phyloP scores from a whole-genome alignment of 192 early-diverging fungal species.

The Coemansia umbellata region DNA sequence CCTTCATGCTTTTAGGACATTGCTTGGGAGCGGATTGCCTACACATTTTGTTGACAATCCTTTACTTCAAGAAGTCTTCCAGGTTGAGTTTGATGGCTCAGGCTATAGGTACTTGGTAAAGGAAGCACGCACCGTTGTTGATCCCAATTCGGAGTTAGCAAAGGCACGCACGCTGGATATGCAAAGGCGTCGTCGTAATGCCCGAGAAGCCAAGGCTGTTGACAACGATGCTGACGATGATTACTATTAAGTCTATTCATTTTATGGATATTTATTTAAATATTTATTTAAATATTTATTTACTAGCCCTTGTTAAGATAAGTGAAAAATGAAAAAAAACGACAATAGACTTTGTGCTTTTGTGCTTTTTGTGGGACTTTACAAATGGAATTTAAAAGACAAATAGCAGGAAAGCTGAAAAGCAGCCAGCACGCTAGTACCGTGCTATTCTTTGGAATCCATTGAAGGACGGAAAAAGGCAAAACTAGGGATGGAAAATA shows the following conservation, averaged over 20 bases:
- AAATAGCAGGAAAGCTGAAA: too few relatives aligned
- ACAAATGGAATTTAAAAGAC: too few relatives aligned
- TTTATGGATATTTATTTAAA: not conserved
- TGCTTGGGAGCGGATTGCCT: slow-evolving; percentile 37
- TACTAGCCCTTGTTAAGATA: too few relatives aligned
- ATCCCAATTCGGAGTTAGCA: slow-evolving; percentile 28
- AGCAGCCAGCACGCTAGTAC: too few relatives aligned
- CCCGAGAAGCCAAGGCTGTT: not conserved
- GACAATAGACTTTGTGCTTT: not conserved
- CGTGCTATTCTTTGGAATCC: too few relatives aligned
- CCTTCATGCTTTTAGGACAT: slow-evolving; percentile 28
- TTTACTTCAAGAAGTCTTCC: slow-evolving; percentile 51
- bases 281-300: not conserved
- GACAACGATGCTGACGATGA: not conserved
- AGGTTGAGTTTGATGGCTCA: slow-evolving; percentile 21
- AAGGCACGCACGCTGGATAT: slow-evolving; percentile 20
- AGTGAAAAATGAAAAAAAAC: too few relatives aligned
- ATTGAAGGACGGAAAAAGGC: too few relatives aligned
- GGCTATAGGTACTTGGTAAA: not conserved
- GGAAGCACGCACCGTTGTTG: slow-evolving; percentile 20
- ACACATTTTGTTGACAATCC: slow-evolving; percentile 49
- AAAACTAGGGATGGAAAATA: too few relatives aligned
- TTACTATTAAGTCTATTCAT: slow-evolving; percentile 3
- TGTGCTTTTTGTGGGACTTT: not conserved
- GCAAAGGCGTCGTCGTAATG: slow-evolving; percentile 14